Evolutionary conservation across 768 basidiomycete species (phyloP), one percentile per base, ranked within the genome.

Genomic region (Termitomyces sp.): DNA sequence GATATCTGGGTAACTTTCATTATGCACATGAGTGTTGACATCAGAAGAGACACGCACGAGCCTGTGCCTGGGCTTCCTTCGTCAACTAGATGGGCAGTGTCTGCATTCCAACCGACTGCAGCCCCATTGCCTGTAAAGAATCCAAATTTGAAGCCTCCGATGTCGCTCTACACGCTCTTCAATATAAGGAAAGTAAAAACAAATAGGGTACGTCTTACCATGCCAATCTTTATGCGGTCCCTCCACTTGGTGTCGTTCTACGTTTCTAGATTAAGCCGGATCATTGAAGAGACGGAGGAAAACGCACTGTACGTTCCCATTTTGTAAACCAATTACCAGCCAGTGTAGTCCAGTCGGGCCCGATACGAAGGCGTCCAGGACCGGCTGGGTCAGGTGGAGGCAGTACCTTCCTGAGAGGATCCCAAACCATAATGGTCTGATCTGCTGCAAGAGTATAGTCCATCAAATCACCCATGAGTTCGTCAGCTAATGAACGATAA

Each of bases 241-340:
- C 72, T 61, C 73, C 74, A 76, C 55, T 70, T 67, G 5, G 66
- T 58, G 51, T 75, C 74, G 56, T 74, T 75, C 74, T 75, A 53
- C 4, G 40, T 44, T 28, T 14, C 49, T 20, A 26, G 40, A 41
- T 7, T n/a, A 18, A 41, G 40, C 6, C 6, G 2, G 40, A 18
- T 41, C 16, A 2, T 2, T n/a, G 18, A 18, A 41, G 14, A 30
- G 20, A 40, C 36, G 30, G 8, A 23, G 44, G 49, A 33, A 14
- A 33, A 10, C 7, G 64, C 55, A 76, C 73, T 32, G 72, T 76
- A 20, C 75, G 62, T 51, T 76, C 74, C 73, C 73, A 75, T 56
- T 76, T 74, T 18, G 71, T 72, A 52, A 75, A 76, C 75, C 75
- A 75, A 51, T 74, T 75, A 2, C 74, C 74, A 1, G 72, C 75